These are phyloP conservation scores for Fusarium brachygibbosum DNA, from an alignment of 2,329 filamentous ascomycete genomes.

Conservation along the genomic window DNA sequence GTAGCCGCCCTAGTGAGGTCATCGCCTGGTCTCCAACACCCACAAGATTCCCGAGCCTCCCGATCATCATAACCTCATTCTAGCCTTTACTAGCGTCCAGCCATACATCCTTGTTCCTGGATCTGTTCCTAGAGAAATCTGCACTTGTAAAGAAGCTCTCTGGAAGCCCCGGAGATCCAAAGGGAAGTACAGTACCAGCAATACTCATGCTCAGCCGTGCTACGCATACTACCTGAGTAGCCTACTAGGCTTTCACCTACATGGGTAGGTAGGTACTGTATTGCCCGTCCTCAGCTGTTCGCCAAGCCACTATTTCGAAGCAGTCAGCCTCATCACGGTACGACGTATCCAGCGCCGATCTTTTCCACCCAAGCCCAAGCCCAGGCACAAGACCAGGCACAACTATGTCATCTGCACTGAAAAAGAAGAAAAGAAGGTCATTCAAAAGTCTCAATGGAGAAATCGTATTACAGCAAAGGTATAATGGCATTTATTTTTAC, in stretches of 20 bases:
- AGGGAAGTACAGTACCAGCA: not conserved
- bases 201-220: constrained; percentile 16
- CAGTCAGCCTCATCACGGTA: constrained; percentile 25
- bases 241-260: not conserved
- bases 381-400: not conserved
- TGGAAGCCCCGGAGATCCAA: not conserved
- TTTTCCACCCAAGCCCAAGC: constrained; percentile 15
- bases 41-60: constrained; percentile 33
- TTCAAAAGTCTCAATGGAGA: constrained; percentile 31
- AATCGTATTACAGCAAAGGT: constrained; percentile 38
- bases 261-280: not conserved
- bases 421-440: constrained; percentile 1
- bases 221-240: not conserved
- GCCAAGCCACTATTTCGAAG: constrained; percentile 31
- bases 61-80: constrained; percentile 22
- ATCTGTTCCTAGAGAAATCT: not conserved
- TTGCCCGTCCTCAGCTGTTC: not conserved
- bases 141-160: not conserved
- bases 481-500: constrained; percentile 19
- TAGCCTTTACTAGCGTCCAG: not conserved
- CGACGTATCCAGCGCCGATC: constrained; percentile 33
- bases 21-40: constrained; percentile 28
- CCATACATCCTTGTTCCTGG: constrained; percentile 14
- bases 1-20: constrained; percentile 44
- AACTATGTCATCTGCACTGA: constrained; percentile 5